Conservation (phyloP, 441 rosid species). For the Euphorbia schlechtendalii region DNA sequence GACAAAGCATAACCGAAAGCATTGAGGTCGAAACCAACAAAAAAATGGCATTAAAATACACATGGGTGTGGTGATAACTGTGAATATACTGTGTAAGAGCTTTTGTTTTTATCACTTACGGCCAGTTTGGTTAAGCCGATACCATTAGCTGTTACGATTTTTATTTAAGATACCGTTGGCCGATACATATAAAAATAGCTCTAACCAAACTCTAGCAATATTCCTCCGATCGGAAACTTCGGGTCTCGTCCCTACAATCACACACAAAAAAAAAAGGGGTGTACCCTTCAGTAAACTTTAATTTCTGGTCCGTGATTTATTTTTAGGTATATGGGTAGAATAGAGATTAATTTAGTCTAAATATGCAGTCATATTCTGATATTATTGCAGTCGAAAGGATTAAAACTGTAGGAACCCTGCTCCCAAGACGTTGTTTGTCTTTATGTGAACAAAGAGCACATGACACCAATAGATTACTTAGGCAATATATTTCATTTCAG, state of each 20-base stretch:
- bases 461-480: constrained; percentile 5
- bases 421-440: constrained; percentile 11
- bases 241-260: too few relatives aligned
- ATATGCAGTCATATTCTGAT: neutral
- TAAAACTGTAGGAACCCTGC: constrained; percentile 1
- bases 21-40: constrained; percentile 23
- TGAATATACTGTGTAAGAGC: constrained; percentile 17
- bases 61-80: constrained; percentile 36
- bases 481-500: neutral
- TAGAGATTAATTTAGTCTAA: neutral
- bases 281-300: neutral
- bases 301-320: constrained; percentile 42
- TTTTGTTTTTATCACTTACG: constrained; percentile 19
- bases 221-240: too few relatives aligned
- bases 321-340: neutral
- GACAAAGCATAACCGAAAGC: constrained; percentile 17
- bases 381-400: neutral
- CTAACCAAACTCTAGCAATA: too few relatives aligned
- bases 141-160: too few relatives aligned
- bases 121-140: too few relatives aligned
- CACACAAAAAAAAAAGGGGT: constrained; percentile 9
- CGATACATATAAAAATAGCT: too few relatives aligned
- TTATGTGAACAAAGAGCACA: neutral
- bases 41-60: constrained; percentile 24
- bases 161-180: too few relatives aligned